phyloP scores from a whole-genome alignment of 2,329 filamentous ascomycete genomes.

The Helotiales sp. region DNA sequence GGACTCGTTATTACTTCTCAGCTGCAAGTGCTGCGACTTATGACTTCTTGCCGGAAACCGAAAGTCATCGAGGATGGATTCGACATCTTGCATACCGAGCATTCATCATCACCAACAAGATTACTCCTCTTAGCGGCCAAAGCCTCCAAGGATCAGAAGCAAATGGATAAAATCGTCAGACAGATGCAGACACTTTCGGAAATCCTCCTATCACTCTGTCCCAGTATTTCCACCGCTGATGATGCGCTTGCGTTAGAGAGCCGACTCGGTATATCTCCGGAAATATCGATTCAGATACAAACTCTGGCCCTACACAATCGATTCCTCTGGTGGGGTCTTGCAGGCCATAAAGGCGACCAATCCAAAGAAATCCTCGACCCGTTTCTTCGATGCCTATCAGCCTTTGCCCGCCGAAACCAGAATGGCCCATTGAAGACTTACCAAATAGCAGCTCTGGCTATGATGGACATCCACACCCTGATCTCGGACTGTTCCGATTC shows the following conservation, averaged over 20 bases:
- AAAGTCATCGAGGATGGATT: slow-evolving; percentile 62
- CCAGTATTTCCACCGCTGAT: slow-evolving; percentile 67
- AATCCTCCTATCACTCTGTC: slow-evolving; percentile 67
- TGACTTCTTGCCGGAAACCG: slow-evolving; percentile 64
- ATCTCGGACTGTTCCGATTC: slow-evolving; percentile 32
- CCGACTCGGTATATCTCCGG: slow-evolving; percentile 60
- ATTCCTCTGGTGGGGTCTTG: slow-evolving; percentile 68
- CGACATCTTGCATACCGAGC: slow-evolving; percentile 57
- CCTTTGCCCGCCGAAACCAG: slow-evolving; percentile 60
- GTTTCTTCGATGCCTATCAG: slow-evolving; percentile 64
- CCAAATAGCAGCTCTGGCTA: slow-evolving; percentile 30
- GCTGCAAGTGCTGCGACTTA: slow-evolving; percentile 65
- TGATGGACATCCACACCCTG: slow-evolving; percentile 31
- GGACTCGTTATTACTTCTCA: slow-evolving; percentile 67
- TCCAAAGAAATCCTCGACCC: slow-evolving; percentile 71
- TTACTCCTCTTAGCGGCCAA: slow-evolving; percentile 55
- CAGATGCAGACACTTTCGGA: slow-evolving; percentile 72
- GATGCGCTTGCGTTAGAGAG: slow-evolving; percentile 61
- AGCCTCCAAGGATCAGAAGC: slow-evolving; percentile 47
- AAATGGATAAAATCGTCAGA: slow-evolving; percentile 62
- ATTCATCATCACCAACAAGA: slow-evolving; percentile 61
- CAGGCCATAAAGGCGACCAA: slow-evolving; percentile 61
- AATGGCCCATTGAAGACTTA: slow-evolving; percentile 32
- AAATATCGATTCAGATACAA: slow-evolving; percentile 66
- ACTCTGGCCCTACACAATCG: slow-evolving; percentile 64